These are phyloP conservation scores for Scedosporium minutisporum DNA, from an alignment of 2,329 filamentous ascomycete genomes.

Conservation along the genomic window DNA sequence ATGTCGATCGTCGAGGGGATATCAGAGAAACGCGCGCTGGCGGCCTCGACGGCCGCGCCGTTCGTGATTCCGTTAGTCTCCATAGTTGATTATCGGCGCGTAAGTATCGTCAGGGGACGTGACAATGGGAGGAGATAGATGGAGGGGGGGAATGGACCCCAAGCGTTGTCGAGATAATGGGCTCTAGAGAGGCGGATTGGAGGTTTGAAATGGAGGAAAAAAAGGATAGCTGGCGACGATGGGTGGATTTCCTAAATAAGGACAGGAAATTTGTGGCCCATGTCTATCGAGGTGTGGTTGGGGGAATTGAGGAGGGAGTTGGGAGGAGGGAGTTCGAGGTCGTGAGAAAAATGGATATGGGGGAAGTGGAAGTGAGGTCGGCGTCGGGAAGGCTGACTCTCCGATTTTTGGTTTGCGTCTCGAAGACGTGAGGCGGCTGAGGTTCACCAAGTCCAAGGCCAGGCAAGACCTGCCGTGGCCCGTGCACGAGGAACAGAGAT, in stretches of 20 bases:
- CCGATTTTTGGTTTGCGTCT: slow-evolving; percentile 3
- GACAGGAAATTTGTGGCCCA: neutral
- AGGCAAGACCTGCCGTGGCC: neutral
- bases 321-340: neutral
- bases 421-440: neutral
- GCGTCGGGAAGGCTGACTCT: neutral
- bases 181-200: neutral
- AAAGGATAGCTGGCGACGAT: neutral
- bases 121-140: neutral
- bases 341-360: neutral
- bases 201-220: neutral
- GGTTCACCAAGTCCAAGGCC: neutral
- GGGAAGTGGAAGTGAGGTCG: neutral
- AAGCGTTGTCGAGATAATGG: neutral
- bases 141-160: neutral
- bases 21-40: slow-evolving; percentile 52
- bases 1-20: slow-evolving; percentile 58
- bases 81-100: neutral
- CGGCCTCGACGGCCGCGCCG: slow-evolving; percentile 25
- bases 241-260: neutral
- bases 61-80: slow-evolving; percentile 32
- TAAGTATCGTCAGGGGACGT: neutral
- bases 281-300: neutral
- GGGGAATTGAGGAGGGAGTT: neutral
- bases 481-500: neutral